These are phyloP conservation scores for Fraxinus latifolia DNA, from an alignment of 305 asterid species.

Conservation along the genomic window DNA sequence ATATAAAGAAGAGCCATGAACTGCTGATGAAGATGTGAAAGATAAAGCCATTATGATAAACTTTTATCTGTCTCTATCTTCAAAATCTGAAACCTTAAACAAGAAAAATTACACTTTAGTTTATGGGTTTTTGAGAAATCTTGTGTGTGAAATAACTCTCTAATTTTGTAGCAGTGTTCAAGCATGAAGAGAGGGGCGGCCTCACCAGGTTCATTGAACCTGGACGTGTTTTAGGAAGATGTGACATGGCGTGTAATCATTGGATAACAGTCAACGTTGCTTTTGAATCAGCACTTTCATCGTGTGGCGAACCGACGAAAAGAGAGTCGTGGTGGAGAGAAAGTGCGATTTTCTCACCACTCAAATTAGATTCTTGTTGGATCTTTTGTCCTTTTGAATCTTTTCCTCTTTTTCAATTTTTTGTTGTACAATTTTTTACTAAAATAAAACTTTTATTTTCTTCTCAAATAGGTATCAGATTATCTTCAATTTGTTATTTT, in stretches of 20 bases:
- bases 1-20: slow-evolving; percentile 30
- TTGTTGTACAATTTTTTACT: neutral
- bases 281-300: slow-evolving; percentile 23
- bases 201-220: slow-evolving; percentile 40
- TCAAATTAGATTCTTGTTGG: neutral
- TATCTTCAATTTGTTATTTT: neutral
- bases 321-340: slow-evolving; percentile 4
- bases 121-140: slow-evolving; percentile 7
- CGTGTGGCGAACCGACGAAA: slow-evolving; percentile 24
- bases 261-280: slow-evolving; percentile 4
- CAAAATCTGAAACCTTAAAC: slow-evolving; percentile 7
- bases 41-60: slow-evolving; percentile 46
- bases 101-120: neutral
- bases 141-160: neutral
- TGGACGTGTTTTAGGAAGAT: slow-evolving; percentile 33
- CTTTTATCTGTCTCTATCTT: neutral
- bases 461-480: neutral
- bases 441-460: neutral
- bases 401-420: neutral
- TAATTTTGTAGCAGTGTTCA: neutral
- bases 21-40: slow-evolving; percentile 41
- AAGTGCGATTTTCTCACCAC: slow-evolving; percentile 8
- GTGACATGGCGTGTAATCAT: slow-evolving; percentile 32
- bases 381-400: neutral
- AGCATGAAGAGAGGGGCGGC: slow-evolving; percentile 12